Conservation (phyloP, 257 asterid genomes). For the Verbascum thapsus region DNA sequence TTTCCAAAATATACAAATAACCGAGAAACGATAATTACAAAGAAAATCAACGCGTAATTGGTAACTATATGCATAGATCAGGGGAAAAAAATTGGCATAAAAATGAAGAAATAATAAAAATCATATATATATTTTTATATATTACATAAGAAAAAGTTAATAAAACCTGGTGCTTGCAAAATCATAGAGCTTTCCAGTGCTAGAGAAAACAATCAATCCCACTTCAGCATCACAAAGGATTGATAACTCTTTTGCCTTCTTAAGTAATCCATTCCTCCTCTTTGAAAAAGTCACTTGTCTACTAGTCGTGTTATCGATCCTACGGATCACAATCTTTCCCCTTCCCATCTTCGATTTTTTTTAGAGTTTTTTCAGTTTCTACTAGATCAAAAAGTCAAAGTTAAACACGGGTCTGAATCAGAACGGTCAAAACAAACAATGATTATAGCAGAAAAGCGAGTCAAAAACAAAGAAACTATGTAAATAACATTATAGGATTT, state of each 20-base stretch:
- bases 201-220: conserved; percentile 59
- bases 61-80: too few relatives aligned
- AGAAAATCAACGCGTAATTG: too few relatives aligned
- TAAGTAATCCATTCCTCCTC: conserved; percentile 64
- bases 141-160: too few relatives aligned
- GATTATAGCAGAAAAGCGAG: neutral
- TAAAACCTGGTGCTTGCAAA: conserved; percentile 62
- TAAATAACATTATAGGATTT: too few relatives aligned
- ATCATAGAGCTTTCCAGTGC: conserved; percentile 65
- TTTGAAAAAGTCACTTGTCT: conserved; percentile 77
- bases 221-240: conserved; percentile 77
- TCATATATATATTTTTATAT: too few relatives aligned
- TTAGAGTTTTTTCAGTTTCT: conserved; percentile 32
- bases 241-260: conserved; percentile 70
- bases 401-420: too few relatives aligned
- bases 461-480: too few relatives aligned
- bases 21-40: neutral
- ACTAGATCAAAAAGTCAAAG: conserved; percentile 3
- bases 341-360: conserved; percentile 52
- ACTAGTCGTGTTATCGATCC: conserved; percentile 64
- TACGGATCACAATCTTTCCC: conserved; percentile 62
- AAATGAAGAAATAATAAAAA: neutral
- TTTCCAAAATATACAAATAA: too few relatives aligned
- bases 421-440: neutral
- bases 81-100: too few relatives aligned